Base-by-base conservation (phyloP, 345 rosid genomes). In the Gynandropsis gynandra region DNA sequence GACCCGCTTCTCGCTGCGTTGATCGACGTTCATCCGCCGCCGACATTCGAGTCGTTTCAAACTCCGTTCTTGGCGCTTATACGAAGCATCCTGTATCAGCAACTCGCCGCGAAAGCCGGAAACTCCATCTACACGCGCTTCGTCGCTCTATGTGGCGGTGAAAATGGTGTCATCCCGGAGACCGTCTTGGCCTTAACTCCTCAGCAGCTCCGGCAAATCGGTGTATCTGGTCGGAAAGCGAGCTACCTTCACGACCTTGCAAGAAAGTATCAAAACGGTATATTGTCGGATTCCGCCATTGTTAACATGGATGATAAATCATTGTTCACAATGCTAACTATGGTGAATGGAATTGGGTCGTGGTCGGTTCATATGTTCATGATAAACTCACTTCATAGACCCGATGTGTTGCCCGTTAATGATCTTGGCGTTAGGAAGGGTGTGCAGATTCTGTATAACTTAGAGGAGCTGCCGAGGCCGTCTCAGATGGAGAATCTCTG, bases 341-440 rank as follows among this genome's bases (percentile, higher is more conserved):
- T 92, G 97, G 99, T 92, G 29, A 88, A 88, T 46, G 99, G 97
- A 41, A 92, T 92, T 19, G 99, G 99, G 4, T 85, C 99, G 4
- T 92, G 99, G 97, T 92, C 97, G 1, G 99, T 92, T 48, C 94
- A 92, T 48, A 88, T 92, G 94, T 88, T 92, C 52, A 88, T 88
- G 99, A 92, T 92, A 7, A 81, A 82, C 64, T 92, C 99, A 37
- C 81, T 92, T 46, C 99, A 85, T 47, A 80, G 97, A 67, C 99
- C 95, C 0, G 99, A 92, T 59, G 99, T 92, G 48, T 72, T 92
- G 60, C 95, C 99, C 1, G 81, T 85, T 64, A 88, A 85, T 19
- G 97, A 92, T 59, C 86, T 88, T 0, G 89, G 88, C 7, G 82
- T 88, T 13, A 63, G 99, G 63, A 92, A 88, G 63, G 97, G 97